Evolutionary conservation across 805 yeast genomes (phyloP).

Genomic region (Lachancea dasiensis): DNA sequence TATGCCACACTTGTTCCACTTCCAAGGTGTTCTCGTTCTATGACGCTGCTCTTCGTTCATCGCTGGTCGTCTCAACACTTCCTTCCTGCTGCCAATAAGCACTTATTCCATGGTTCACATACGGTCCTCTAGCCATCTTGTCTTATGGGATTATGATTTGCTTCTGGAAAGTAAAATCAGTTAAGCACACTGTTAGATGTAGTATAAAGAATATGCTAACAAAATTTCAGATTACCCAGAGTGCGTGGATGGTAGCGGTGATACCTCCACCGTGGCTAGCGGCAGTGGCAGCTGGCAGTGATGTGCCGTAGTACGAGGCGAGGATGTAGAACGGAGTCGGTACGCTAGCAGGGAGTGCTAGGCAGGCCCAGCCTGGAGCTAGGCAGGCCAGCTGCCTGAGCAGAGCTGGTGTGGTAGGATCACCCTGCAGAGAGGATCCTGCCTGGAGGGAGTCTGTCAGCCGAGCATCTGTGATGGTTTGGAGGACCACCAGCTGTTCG

Average conservation of each 20-base stretch:
- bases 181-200: background rate
- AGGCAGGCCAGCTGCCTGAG: background rate
- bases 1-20: too few relatives aligned
- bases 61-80: too few relatives aligned
- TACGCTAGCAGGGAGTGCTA: background rate
- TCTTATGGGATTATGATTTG: slow-evolving; percentile 12
- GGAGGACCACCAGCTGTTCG: too few relatives aligned
- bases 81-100: too few relatives aligned
- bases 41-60: too few relatives aligned
- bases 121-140: slow-evolving; percentile 78
- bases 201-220: background rate
- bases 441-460: too few relatives aligned
- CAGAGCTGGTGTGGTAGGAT: background rate
- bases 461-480: too few relatives aligned
- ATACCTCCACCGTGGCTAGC: too few relatives aligned
- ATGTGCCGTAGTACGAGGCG: background rate
- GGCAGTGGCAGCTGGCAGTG: too few relatives aligned
- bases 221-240: slow-evolving; percentile 2
- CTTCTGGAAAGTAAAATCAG: slow-evolving; percentile 5
- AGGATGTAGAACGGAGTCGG: background rate
- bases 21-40: too few relatives aligned
- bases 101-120: slow-evolving; percentile 29
- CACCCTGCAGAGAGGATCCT: background rate
- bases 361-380: slow-evolving; percentile 1
- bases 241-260: too few relatives aligned